A percentile compares a stretch with the other conserved stretches of the same genome.
phyloP scores from a whole-genome alignment of 139 green algal genomes.

The Microglena sp. region DNA sequence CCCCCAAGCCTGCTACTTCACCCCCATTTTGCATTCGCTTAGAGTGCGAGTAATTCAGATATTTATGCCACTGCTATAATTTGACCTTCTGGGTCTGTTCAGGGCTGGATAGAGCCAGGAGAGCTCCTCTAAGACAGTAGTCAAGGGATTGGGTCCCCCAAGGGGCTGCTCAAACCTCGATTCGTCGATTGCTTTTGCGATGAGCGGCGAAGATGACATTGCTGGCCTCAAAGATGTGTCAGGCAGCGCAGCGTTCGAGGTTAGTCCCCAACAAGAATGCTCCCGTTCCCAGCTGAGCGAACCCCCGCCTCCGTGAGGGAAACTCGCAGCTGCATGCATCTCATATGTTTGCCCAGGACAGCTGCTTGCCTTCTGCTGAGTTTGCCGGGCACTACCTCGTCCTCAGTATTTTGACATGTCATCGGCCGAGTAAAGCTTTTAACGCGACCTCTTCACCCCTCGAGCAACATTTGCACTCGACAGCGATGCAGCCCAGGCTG shows the following conservation, averaged over 20 bases:
- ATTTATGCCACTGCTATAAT: neutral
- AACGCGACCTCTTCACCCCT: too few species aligned
- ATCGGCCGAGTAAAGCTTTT: too few species aligned
- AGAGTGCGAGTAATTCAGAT: neutral
- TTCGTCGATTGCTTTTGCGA: too few species aligned
- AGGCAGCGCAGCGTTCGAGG: slow-evolving; percentile 29
- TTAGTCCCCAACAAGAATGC: neutral
- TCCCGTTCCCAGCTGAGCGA: neutral
- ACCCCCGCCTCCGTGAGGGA: neutral
- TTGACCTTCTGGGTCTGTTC: neutral
- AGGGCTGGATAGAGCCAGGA: neutral
- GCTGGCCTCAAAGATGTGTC: slow-evolving; percentile 27
- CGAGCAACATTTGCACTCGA: too few species aligned
- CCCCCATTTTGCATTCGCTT: too few species aligned
- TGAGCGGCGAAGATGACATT: neutral
- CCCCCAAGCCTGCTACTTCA: too few species aligned
- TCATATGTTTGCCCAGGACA: neutral
- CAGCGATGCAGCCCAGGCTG: too few species aligned
- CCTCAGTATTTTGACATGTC: neutral
- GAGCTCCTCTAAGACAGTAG: neutral
- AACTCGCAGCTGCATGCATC: neutral
- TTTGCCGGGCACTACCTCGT: neutral
- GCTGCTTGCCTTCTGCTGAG: neutral
- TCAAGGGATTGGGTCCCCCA: neutral
- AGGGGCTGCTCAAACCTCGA: too few species aligned